Percentiles rank a stretch among this genome's conserved stretches.
phyloP scores from a whole-genome alignment of 306 rosid species.

The Vigna reflexopilosa region DNA sequence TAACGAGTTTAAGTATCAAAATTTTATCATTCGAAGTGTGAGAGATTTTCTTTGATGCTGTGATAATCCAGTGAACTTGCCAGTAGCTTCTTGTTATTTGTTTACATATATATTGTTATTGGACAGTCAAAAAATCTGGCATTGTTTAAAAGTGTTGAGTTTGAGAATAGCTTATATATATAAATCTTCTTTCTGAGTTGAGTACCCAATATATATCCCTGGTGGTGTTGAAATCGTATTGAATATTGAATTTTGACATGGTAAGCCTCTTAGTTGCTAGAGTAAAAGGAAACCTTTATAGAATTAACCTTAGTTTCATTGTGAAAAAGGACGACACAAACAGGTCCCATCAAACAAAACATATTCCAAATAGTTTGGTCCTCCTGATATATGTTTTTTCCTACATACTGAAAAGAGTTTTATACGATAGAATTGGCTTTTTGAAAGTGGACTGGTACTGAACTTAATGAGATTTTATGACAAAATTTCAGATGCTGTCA shows the following conservation, averaged over 20 bases:
- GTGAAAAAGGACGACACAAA: not conserved
- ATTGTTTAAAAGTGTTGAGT: too few relatives aligned
- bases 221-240: slow-evolving; percentile 1
- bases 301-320: slow-evolving; percentile 1
- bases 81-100: not conserved
- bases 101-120: not conserved
- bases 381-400: not conserved
- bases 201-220: too few relatives aligned
- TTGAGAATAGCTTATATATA: too few relatives aligned
- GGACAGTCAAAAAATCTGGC: too few relatives aligned
- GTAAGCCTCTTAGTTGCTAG: not conserved
- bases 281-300: not conserved
- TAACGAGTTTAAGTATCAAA: not conserved
- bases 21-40: not conserved
- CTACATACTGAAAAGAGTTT: not conserved
- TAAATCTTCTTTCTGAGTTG: too few relatives aligned
- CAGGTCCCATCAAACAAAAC: not conserved
- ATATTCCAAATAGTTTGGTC: not conserved
- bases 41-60: not conserved
- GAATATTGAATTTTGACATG: slow-evolving; percentile 8
- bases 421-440: not conserved
- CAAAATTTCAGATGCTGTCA: slow-evolving; percentile 77
- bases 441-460: slow-evolving; percentile 17
- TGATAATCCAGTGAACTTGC: not conserved
- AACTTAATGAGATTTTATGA: slow-evolving; percentile 22